A percentile compares a stretch with the other conserved stretches of the same genome.
These are phyloP conservation scores for Fusarium chuoi DNA, from an alignment of 2,329 filamentous ascomycete genomes.

Conservation along the genomic window DNA sequence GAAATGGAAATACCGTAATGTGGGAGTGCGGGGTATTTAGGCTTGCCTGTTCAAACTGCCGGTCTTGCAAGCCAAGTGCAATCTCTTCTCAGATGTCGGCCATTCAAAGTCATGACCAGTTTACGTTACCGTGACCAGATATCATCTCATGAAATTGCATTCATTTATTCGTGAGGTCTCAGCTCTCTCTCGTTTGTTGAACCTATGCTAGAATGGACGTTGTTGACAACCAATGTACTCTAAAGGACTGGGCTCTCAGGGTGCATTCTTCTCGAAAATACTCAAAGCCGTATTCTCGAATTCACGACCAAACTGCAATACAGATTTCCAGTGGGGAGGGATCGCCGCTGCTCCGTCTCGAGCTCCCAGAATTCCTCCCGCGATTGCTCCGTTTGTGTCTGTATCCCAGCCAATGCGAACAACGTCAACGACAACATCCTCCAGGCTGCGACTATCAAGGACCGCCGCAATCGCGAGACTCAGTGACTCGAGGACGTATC, in stretches of 20 bases:
- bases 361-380: conserved; percentile 58
- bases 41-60: background rate
- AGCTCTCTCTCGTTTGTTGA: too few species aligned
- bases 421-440: conserved; percentile 58
- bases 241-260: background rate
- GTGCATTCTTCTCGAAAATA: background rate
- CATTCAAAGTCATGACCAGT: background rate
- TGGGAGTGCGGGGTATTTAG: background rate
- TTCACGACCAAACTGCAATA: conserved; percentile 54
- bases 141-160: background rate
- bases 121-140: background rate
- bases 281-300: conserved; percentile 41
- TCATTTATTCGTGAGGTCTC: background rate
- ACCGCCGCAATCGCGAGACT: conserved; percentile 54
- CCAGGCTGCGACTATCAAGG: conserved; percentile 52
- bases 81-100: background rate
- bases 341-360: conserved; percentile 55
- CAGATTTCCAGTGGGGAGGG: conserved; percentile 53
- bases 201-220: background rate
- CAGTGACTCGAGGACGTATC: conserved; percentile 58
- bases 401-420: conserved; percentile 57
- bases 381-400: conserved; percentile 59
- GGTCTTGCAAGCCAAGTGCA: too few species aligned
- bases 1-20: background rate
- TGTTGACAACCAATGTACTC: accelerated